Conservation (phyloP, 768 basidiomycete genomes). For the Pleurotus tuoliensis region DNA sequence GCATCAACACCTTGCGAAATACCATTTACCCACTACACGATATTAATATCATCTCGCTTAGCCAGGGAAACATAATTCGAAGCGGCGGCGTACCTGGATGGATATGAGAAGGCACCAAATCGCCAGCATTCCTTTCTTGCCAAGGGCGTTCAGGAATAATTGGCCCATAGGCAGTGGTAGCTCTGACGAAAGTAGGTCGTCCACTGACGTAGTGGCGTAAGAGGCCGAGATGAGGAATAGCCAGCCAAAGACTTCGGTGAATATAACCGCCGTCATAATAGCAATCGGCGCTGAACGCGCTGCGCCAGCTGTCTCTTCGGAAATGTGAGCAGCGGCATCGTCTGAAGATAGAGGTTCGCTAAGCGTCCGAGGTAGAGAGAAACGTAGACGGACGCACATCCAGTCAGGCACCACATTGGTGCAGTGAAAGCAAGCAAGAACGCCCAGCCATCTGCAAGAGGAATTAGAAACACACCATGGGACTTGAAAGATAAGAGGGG, state of each 20-base stretch:
- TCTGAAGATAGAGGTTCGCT: conserved; percentile 29
- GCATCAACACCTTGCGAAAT: conserved; percentile 65
- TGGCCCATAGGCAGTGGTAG: conserved; percentile 61
- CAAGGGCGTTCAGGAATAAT: conserved; percentile 50
- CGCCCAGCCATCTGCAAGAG: conserved; percentile 50
- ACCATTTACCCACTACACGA: conserved; percentile 51
- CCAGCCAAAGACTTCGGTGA: conserved; percentile 52
- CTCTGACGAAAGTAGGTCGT: conserved; percentile 36
- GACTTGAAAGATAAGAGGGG: neutral
- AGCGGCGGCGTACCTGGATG: conserved; percentile 9
- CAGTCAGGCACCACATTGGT: conserved; percentile 65
- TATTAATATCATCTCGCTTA: neutral
- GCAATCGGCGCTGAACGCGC: conserved; percentile 54
- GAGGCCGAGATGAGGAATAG: conserved; percentile 50
- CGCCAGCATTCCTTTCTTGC: conserved; percentile 56
- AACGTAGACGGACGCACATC: conserved; percentile 36
- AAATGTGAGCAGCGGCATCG: conserved; percentile 63
- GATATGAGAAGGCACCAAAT: conserved; percentile 61
- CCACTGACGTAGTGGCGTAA: conserved; percentile 49
- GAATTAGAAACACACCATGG: neutral
- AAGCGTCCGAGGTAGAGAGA: neutral
- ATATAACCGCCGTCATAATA: conserved; percentile 49
- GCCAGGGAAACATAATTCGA: neutral
- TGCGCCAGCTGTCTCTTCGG: conserved; percentile 58
- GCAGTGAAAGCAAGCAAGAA: conserved; percentile 59